Percentiles rank a stretch among this genome's conserved stretches.
Conservation (phyloP, 176 grass and related monocot species). For the Aegilops speltoides region DNA sequence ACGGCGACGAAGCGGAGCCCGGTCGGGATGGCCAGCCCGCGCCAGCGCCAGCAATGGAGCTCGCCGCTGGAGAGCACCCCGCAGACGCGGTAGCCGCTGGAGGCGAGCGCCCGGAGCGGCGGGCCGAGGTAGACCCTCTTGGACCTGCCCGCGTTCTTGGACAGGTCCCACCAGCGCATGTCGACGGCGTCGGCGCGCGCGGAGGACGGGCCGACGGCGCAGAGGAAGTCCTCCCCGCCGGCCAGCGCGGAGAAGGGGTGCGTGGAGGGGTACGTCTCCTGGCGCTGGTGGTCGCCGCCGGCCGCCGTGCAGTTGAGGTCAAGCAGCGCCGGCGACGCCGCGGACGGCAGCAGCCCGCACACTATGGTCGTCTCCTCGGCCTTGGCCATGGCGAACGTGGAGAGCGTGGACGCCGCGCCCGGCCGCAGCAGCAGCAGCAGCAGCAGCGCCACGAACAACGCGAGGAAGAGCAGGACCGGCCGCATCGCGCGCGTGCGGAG, state of each 20-base stretch:
- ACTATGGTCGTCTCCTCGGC: slow-evolving; percentile 50
- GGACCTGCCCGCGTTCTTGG: neutral
- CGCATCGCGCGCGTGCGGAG: slow-evolving; percentile 15
- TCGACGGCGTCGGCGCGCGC: slow-evolving; percentile 16
- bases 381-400: slow-evolving; percentile 68
- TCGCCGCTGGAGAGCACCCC: slow-evolving; percentile 45
- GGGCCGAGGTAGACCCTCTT: slow-evolving; percentile 74
- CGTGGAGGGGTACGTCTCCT: slow-evolving; percentile 49
- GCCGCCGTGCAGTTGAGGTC: slow-evolving; percentile 74
- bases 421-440: no score
- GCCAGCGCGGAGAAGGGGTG: slow-evolving; percentile 68
- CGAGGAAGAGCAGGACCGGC: neutral
- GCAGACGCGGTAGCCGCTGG: slow-evolving; percentile 68
- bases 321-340: neutral
- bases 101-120: slow-evolving; percentile 51
- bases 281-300: slow-evolving; percentile 19
- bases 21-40: slow-evolving; percentile 44
- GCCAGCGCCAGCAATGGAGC: slow-evolving; percentile 89
- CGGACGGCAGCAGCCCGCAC: slow-evolving; percentile 62
- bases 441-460: neutral
- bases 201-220: slow-evolving; percentile 39
- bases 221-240: slow-evolving; percentile 75
- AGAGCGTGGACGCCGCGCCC: slow-evolving; percentile 33
- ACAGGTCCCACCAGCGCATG: slow-evolving; percentile 92
- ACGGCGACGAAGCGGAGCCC: slow-evolving; percentile 25